Evolutionary conservation across 179 eudicot genomes (phyloP), one percentile per base, ranked within the genome.

Genomic region (Nepenthes alata): DNA sequence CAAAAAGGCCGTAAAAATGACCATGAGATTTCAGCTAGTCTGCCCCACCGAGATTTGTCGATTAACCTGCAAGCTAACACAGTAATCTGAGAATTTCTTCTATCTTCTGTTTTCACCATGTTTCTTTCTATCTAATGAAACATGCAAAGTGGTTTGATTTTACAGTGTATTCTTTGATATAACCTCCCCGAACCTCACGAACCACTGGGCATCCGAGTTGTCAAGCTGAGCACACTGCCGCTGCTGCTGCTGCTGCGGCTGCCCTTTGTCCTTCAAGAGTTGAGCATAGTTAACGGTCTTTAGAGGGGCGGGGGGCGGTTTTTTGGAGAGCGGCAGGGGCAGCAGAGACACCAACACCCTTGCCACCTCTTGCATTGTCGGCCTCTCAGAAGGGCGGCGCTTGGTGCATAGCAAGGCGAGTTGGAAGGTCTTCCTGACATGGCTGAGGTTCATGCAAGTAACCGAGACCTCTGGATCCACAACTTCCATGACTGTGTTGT

Each of bases 361-460:
- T 4, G 85, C 55, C 39, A 81, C 89, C 34, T 79, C 83, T 4
- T 81, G 84, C 89, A 84, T 84, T 0, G 83, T 84, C 12, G 89
- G 89, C 37, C 86, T 74, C 65, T 84, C 89, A 5, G 74, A 75
- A 2, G 86, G 86, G 35, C 68, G 49, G 7, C 52, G 70, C 71
- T 70, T 81, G 6, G 86, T 79, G 76, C 89, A 84, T 35, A 84
- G 69, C 58, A 84, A 57, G 3, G 89, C 86, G 34, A 84, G 84
- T 50, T 81, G 84, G 62, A 84, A 81, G 2, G 79, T 68, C 54
- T 81, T 81, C 37, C 62, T 67, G 2, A 81, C 77, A 36, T 77
- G 85, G n/a, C 64, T 55, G 55, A 65, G 36, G 53, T 84, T 77
- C 69, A 77, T 65, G 65, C 86, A 84, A 2, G 89, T 84, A 3